Base-by-base conservation (phyloP, 495 filamentous ascomycete species). In the Aspergillus cavernicola region DNA sequence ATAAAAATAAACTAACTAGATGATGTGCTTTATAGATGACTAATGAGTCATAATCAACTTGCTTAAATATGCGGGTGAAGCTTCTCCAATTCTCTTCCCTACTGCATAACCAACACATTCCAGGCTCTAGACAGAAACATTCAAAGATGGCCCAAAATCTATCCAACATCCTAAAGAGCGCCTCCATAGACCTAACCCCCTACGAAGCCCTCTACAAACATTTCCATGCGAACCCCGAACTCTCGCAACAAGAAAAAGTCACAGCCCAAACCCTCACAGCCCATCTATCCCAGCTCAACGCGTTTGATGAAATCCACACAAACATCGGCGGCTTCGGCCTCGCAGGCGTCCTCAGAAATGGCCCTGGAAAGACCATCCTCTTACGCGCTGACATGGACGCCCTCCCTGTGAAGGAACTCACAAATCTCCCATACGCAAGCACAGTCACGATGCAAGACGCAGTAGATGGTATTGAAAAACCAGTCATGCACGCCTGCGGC, bases 401-500 rank as follows among this genome's bases (percentile, higher is more conserved):
- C 0, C 70, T 82, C 7, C 78, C 79, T 7, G 70, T 82, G 24
- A 58, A 76, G 53, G 79, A 82, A 50, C 53, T 69, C 11, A 82
- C 78, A 0, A 72, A 68, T 0, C 67, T 80, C 0, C 65, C 68
- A n/a, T 81, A 80, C 52, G 69, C 76, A 2, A 79, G 76, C 51
- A 63, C 64, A 2, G 58, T 64, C 11, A 74, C 55, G 0, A 77
- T 75, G 71, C 45, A 43, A 7, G 75, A 79, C 45, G 59, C 66
- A 8, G n/a, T n/a, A n/a, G 70, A 75, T 20, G 72, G 70, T 0
- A 38, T 62, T 10, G 67, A 71, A 31, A 77, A 76, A 39, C 76
- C 77, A 0, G 75, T 79, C 4, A 80, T 80, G 78, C 78, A 80
- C 52, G 78, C 78, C 12, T 80, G 79, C 45, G 79, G 78, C 2